These are phyloP conservation scores for Daldinia vernicosa DNA, from an alignment of 495 filamentous ascomycete genomes.

Conservation along the genomic window DNA sequence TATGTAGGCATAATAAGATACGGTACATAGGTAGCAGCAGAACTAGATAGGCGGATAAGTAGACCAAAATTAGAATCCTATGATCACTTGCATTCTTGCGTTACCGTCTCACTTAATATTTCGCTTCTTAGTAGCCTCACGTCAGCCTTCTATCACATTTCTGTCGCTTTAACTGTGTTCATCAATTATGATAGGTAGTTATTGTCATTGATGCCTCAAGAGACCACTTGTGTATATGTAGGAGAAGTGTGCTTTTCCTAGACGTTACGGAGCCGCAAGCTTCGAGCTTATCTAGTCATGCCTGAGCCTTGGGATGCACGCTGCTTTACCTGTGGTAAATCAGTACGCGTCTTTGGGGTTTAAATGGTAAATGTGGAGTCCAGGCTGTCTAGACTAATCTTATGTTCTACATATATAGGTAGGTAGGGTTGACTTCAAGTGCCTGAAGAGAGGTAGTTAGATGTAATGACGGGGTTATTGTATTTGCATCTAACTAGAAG, in stretches of 20 bases:
- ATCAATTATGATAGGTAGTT: not conserved
- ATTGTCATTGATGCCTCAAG: not conserved
- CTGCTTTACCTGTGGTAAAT: not conserved
- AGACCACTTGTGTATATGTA: not conserved
- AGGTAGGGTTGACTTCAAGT: not conserved
- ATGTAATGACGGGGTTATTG: too few relatives aligned
- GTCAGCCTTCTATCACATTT: conserved; percentile 15
- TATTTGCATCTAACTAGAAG: not conserved
- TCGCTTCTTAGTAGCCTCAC: conserved; percentile 5
- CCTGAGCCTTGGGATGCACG: not conserved
- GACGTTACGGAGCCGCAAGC: not conserved
- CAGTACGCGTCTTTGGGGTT: not conserved
- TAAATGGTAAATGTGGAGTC: not conserved
- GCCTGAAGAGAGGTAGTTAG: too few relatives aligned
- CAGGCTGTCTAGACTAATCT: not conserved
- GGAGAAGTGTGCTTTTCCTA: not conserved
- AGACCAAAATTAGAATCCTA: conserved; percentile 7
- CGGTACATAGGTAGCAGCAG: not conserved
- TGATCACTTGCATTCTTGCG: conserved; percentile 23
- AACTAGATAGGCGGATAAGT: not conserved
- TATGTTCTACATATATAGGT: not conserved
- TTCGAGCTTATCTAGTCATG: not conserved
- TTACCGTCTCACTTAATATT: conserved; percentile 21
- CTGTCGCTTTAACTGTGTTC: not conserved
- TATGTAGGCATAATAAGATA: conserved; percentile 1